These are phyloP conservation scores for Xylariaceae sp. DNA, from an alignment of 2,329 filamentous ascomycete genomes.

Conservation along the genomic window DNA sequence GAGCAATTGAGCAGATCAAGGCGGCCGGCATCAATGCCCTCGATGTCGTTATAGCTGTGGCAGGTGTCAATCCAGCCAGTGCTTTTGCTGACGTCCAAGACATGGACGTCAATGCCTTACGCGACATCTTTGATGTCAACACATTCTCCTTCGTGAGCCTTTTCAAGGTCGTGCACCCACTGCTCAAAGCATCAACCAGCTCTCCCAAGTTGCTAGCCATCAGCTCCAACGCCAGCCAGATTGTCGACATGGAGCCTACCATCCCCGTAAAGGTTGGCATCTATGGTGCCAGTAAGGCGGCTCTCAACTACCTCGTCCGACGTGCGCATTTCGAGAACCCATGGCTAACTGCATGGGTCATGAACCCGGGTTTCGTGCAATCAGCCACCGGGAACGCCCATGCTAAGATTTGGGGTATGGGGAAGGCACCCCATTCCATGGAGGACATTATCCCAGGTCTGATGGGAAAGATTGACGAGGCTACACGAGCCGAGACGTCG, in stretches of 20 bases:
- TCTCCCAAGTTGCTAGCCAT: constrained; percentile 11
- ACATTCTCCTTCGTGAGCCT: constrained; percentile 1
- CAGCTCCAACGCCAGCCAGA: constrained; percentile 7
- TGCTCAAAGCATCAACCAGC: constrained; percentile 1
- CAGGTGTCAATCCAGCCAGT: not conserved
- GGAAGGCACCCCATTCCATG: not conserved
- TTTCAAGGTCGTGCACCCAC: constrained; percentile 1
- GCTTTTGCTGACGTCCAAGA: not conserved
- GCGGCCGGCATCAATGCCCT: not conserved
- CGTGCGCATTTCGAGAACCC: constrained; percentile 8
- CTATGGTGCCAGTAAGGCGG: constrained; percentile 12
- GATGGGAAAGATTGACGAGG: constrained; percentile 1
- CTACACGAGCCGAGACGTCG: not conserved
- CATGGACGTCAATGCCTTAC: constrained; percentile 1
- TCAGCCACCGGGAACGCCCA: too few species aligned
- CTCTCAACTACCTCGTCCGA: constrained; percentile 12
- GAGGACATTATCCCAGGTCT: not conserved
- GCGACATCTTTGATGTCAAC: not conserved
- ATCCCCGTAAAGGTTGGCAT: constrained; percentile 4
- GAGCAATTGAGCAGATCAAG: not conserved
- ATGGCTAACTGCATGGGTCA: constrained; percentile 7
- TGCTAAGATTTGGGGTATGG: not conserved
- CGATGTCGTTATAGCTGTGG: constrained; percentile 2
- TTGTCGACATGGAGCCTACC: constrained; percentile 3
- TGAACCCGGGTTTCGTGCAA: constrained; percentile 6